Evolutionary conservation across 208 protist genomes (phyloP).

Genomic region (Acanthamoeba royreba): DNA sequence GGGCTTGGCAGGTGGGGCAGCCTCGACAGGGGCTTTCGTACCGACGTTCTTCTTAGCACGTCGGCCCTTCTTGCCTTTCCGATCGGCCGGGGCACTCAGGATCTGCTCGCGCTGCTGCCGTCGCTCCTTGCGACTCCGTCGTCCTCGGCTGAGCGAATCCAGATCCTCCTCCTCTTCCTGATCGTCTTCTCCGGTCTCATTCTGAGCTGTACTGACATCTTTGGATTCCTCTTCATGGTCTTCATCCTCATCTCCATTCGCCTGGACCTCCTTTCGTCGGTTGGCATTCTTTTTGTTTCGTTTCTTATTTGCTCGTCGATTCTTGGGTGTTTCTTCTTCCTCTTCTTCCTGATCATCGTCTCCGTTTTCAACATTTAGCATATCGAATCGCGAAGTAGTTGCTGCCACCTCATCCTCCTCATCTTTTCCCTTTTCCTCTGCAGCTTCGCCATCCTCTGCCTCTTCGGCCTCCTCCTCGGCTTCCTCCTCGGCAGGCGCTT

Average conservation of each 20-base stretch:
- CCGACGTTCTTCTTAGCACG: neutral
- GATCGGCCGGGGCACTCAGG: neutral
- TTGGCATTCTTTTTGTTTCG: neutral
- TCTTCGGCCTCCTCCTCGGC: neutral
- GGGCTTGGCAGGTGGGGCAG: too few relatives aligned
- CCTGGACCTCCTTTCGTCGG: neutral
- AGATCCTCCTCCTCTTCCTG: neutral
- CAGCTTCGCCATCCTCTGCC: neutral
- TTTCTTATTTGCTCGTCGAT: neutral
- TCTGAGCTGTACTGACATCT: neutral
- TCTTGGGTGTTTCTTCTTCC: neutral
- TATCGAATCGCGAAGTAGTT: neutral
- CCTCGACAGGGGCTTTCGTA: neutral
- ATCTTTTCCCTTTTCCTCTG: neutral
- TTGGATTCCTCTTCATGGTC: neutral
- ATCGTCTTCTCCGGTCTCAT: neutral
- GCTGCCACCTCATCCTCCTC: neutral
- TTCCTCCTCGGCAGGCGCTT: neutral
- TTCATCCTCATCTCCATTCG: neutral
- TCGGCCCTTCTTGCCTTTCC: neutral
- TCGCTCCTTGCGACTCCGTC: neutral
- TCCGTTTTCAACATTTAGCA: neutral
- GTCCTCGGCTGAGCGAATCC: neutral
- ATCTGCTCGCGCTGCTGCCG: slow-evolving; percentile 5
- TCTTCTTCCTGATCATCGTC: neutral